Evolutionary conservation across 257 asterid genomes (phyloP).

Genomic region (Ilex aquifolium): DNA sequence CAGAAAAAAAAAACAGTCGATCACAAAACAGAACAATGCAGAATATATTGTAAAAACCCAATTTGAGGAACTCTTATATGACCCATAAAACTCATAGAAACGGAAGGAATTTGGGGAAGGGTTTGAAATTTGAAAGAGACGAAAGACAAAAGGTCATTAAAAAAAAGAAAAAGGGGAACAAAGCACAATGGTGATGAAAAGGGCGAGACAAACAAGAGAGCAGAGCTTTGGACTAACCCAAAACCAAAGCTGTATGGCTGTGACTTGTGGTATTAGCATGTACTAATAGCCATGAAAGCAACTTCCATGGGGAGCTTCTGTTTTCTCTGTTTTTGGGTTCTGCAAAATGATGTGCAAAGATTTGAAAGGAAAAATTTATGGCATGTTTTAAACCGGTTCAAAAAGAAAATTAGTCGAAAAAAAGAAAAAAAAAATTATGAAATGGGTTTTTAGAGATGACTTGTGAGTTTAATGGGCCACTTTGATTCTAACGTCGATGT

Average conservation of each 20-base stretch:
- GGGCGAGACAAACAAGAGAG: slow-evolving; percentile 25
- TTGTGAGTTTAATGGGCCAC: slow-evolving; percentile 11
- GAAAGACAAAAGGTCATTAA: slow-evolving; percentile 5
- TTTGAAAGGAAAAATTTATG: not conserved
- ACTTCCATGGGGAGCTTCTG: slow-evolving; percentile 6
- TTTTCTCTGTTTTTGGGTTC: slow-evolving; percentile 6
- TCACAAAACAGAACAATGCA: not conserved
- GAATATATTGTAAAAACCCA: slow-evolving; percentile 3
- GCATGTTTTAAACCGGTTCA: too few relatives aligned
- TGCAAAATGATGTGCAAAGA: slow-evolving; percentile 6
- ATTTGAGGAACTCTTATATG: not conserved
- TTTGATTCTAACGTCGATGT: not conserved
- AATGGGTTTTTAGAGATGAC: slow-evolving; percentile 4
- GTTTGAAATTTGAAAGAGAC: slow-evolving; percentile 7
- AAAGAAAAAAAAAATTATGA: not conserved
- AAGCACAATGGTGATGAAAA: slow-evolving; percentile 12
- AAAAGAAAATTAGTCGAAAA: too few relatives aligned
- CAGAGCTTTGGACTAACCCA: slow-evolving; percentile 22
- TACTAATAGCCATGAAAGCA: slow-evolving; percentile 25
- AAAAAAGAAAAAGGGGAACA: slow-evolving; percentile 5
- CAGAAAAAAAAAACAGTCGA: not conserved
- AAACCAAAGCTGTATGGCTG: slow-evolving; percentile 12
- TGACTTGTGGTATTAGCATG: not conserved
- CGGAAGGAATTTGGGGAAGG: slow-evolving; percentile 13
- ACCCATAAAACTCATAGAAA: slow-evolving; percentile 9